Evolutionary conservation across 345 rosid species (phyloP).

Genomic region (Isatis tinctoria): DNA sequence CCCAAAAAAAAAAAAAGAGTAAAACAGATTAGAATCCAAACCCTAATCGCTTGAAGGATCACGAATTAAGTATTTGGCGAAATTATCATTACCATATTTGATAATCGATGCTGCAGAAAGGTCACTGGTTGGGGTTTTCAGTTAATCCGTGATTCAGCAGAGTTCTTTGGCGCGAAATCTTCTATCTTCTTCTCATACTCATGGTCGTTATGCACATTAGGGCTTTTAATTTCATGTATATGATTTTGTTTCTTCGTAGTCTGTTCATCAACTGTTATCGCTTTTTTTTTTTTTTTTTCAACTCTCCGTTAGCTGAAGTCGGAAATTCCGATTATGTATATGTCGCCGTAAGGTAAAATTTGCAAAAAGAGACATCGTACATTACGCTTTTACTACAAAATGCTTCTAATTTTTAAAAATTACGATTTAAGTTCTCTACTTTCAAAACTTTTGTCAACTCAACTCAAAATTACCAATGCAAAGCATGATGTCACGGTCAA

Average conservation of each 20-base stretch:
- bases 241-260: neutral
- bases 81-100: slow-evolving; percentile 27
- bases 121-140: neutral
- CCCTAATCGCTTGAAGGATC: neutral
- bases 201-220: slow-evolving; percentile 2
- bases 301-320: neutral
- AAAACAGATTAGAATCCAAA: neutral
- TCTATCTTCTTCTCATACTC: neutral
- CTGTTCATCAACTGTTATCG: neutral
- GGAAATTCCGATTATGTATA: neutral
- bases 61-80: neutral
- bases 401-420: neutral
- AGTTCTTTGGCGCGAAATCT: neutral
- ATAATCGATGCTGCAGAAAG: neutral
- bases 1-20: neutral
- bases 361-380: neutral
- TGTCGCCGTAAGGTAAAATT: neutral
- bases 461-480: neutral
- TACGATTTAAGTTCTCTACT: neutral
- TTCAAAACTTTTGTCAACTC: neutral
- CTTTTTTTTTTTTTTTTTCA: neutral
- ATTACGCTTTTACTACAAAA: neutral
- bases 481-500: neutral
- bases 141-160: neutral
- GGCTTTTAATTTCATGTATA: neutral